Percentiles rank a stretch among this genome's conserved stretches.
phyloP scores from a whole-genome alignment of 768 basidiomycete species.

The Russula lepida region DNA sequence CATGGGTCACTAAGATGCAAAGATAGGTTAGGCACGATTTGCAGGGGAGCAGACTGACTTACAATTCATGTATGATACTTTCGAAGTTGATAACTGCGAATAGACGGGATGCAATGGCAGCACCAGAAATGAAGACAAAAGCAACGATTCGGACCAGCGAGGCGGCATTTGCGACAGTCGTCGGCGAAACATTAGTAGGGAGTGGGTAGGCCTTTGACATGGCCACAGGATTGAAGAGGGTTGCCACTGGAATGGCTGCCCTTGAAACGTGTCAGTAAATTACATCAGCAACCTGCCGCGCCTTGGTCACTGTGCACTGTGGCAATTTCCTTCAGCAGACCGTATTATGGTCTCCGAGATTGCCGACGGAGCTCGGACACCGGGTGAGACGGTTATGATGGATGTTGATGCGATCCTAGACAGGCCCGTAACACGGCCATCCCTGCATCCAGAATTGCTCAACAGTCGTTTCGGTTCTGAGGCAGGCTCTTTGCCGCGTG shows the following conservation, averaged over 20 bases:
- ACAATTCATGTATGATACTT: conserved; percentile 99
- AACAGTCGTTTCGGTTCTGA: conserved; percentile 3
- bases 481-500: conserved; percentile 17
- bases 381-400: conserved; percentile 6
- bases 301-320: too few species aligned
- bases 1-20: conserved; percentile 70
- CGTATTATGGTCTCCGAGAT: conserved; percentile 9
- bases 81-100: conserved; percentile 98
- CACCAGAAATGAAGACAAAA: conserved; percentile 83
- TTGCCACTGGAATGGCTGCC: not conserved
- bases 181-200: conserved; percentile 58
- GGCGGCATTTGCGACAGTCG: conserved; percentile 77
- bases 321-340: not conserved
- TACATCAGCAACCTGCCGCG: not conserved
- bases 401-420: conserved; percentile 6
- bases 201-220: conserved; percentile 70
- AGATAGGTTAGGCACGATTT: not conserved
- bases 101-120: conserved; percentile 90
- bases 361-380: conserved; percentile 4
- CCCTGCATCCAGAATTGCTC: conserved; percentile 2
- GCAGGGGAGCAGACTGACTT: conserved; percentile 28
- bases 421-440: not conserved
- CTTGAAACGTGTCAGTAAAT: conserved; percentile 2
- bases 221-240: conserved; percentile 31
- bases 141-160: conserved; percentile 88